phyloP scores from a whole-genome alignment of 2,329 filamentous ascomycete genomes.

The Capronia epimyces region DNA sequence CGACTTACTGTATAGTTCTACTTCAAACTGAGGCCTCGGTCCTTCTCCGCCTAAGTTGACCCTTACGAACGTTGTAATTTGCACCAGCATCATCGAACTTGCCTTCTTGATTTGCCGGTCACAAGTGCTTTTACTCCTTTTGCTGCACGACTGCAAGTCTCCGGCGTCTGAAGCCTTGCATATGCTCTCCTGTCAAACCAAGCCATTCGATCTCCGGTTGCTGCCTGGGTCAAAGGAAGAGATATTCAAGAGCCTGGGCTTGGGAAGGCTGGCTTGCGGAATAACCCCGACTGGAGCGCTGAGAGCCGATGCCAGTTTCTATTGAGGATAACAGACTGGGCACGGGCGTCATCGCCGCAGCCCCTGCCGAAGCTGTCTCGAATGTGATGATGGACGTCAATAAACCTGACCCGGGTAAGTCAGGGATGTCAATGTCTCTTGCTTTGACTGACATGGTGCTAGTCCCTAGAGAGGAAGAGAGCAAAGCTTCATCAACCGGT shows the following conservation, averaged over 20 bases:
- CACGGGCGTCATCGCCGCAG: conserved; percentile 2
- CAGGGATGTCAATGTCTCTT: not conserved
- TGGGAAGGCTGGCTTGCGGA: not conserved
- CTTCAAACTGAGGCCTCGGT: not conserved
- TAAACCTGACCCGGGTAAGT: conserved; percentile 14
- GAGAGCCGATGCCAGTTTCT: not conserved
- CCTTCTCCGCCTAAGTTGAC: not conserved
- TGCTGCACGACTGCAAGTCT: not conserved
- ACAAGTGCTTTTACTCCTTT: not conserved
- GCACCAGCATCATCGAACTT: not conserved
- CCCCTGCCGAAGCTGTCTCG: conserved; percentile 4
- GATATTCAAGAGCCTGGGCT: not conserved
- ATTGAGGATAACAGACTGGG: not conserved
- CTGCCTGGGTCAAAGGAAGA: not conserved
- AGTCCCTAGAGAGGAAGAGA: conserved; percentile 12
- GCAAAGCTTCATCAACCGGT: conserved; percentile 12
- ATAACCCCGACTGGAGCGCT: not conserved
- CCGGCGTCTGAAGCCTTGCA: not conserved
- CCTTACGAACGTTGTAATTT: conserved; percentile 1
- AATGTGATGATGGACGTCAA: conserved; percentile 5
- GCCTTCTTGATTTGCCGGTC: not conserved
- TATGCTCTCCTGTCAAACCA: not conserved
- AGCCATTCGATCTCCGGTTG: not conserved
- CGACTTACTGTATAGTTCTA: conserved; percentile 6
- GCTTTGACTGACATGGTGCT: not conserved